Conservation (phyloP, 306 rosid genomes). For the Medicago truncatula region DNA sequence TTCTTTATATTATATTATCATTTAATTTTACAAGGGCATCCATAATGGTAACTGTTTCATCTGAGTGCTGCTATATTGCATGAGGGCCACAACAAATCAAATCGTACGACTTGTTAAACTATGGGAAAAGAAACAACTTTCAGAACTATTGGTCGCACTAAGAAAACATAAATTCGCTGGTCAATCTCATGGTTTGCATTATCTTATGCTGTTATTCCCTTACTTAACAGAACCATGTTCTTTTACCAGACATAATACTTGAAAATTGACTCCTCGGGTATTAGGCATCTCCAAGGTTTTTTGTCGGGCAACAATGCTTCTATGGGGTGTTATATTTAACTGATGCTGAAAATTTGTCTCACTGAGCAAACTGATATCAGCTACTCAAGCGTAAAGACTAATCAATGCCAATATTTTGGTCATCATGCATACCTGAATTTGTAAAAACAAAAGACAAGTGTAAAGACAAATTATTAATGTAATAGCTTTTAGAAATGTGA, state of each 20-base stretch:
- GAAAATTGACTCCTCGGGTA: conserved; percentile 66
- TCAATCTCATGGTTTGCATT: conserved; percentile 85
- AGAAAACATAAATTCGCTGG: conserved; percentile 67
- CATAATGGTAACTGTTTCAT: too few species aligned
- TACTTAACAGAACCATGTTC: conserved; percentile 91
- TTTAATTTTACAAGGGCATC: too few species aligned
- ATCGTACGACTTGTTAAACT: too few species aligned
- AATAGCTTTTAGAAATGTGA: conserved; percentile 15
- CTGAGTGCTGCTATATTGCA: too few species aligned
- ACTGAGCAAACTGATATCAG: conserved; percentile 70
- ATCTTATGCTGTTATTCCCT: conserved; percentile 84
- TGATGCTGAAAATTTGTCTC: conserved; percentile 62
- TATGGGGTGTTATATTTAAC: conserved; percentile 79
- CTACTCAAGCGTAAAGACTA: conserved; percentile 55
- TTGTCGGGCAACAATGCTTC: conserved; percentile 85
- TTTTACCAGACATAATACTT: conserved; percentile 81
- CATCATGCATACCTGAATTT: conserved; percentile 57
- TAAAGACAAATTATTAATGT: conserved; percentile 38
- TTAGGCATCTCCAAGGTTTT: conserved; percentile 85
- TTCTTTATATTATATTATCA: too few species aligned
- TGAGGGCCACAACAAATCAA: too few species aligned
- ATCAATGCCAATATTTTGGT: conserved; percentile 68
- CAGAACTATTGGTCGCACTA: conserved; percentile 61
- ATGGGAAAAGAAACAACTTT: conserved; percentile 55
- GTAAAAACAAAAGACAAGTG: conserved; percentile 47